Base-by-base conservation (phyloP, 2,329 filamentous ascomycete species). In the Aureobasidium sp. region DNA sequence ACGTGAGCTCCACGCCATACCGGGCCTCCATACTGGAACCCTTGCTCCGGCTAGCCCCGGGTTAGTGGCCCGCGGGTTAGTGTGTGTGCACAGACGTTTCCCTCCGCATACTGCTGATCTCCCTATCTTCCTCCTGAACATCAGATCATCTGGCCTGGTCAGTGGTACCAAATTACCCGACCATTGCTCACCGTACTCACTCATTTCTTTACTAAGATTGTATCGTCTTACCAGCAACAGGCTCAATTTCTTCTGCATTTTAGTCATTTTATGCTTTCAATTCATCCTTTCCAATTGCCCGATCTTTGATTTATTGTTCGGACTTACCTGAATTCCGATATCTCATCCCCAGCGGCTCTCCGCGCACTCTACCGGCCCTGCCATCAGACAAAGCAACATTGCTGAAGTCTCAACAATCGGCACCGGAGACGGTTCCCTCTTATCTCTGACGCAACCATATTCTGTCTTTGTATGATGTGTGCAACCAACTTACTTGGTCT, bases 101-200 rank as follows among this genome's bases (percentile, higher is more conserved):
- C 20, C 36, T 50, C 44, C 56, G 20, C 57, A 36, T 36, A 34
- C 57, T 51, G 57, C 46, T 37, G 34, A 37, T 37, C 7, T 34
- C 5, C 29, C 41, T 34, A 60, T 60, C 56, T 47, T 26, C 36
- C 57, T 51, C 44, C 34, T 41, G 34, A 51, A 51, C n/a, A 51
- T 60, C 57, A 60, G 39, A 44, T 46, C 57, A 60, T 57, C 41
- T 51, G 23, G 34, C 57, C 57, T 51, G 57, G 34, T 60, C 46
- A 32, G 26, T 12, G 57, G 57, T 42, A 51, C 57, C 57, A 41
- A 60, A 60, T 60, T 60, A 60, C 57, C 46, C 46, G 39, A 46
- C 34, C 10, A 41, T 23, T 41, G 47, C 32, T 36, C 27, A 51
- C 41, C 29, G 15, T 29, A 12, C 37, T 5, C 20, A 12, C 34